Evolutionary conservation across 108 stramenopile species (phyloP), one percentile per base, ranked within the genome.

Genomic region (Cylindrotheca closterium): DNA sequence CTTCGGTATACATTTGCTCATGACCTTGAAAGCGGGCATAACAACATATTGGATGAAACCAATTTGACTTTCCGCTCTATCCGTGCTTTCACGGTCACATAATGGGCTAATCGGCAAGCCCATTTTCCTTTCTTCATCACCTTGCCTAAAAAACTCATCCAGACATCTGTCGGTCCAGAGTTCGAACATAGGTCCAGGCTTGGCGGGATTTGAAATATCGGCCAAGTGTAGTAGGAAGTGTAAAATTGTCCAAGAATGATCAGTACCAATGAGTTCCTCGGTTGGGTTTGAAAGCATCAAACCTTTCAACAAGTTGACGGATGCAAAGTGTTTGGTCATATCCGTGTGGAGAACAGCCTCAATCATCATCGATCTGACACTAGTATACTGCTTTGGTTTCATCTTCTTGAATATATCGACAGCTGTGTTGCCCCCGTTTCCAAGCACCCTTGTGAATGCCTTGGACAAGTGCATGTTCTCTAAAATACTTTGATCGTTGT

Each of bases 391-490:
- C 12, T 51, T 42, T 7, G 28, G 30, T 3, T 58, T 54, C 30
- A 56, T 55, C 27, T 65, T 42, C n/a, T 52, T 31, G 25, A 81
- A 51, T 1, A 74, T 46, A 28, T 75, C 66, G 49, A 51, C 4
- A 17, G 19, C 3, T 26, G 62, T 28, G 7, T n/a, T 28, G 37
- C 49, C 8, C 28, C 60, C 56, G 5, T 75, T 30, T 23, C 69
- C 71, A 21, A 71, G 55, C 1, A 82, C 23, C 1, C 73, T 10
- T 17, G 55, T 55, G 69, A 79, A 79, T 27, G 70, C 63, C 15
- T 65, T 57, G 30, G 89, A 81, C 26, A 81, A 63, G 68, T 96
- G 95, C 79, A 87, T 83, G 70, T 84, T 90, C 66, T 96, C 95
- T 46, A 96, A 70, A 8, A 80, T 61, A 0, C 87, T 72, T 4